Conservation (phyloP, 176 grass and related monocot species). For the Poa annua region DNA sequence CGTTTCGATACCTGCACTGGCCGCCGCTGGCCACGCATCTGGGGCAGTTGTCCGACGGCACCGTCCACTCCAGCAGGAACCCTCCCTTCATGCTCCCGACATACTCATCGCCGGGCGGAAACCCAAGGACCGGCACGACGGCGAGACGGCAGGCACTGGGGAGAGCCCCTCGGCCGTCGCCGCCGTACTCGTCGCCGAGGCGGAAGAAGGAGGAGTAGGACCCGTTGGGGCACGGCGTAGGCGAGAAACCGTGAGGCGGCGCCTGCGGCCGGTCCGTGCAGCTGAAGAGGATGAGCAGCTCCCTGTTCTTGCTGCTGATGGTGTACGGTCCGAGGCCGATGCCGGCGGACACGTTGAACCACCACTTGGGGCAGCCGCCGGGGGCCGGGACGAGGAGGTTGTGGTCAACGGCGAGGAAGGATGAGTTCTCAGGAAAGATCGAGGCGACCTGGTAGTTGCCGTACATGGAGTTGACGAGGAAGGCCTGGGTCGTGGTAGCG, state of each 20-base stretch:
- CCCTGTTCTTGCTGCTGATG: constrained; percentile 1
- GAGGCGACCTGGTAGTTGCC: background rate
- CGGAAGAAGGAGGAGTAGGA: background rate
- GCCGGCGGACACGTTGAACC: background rate
- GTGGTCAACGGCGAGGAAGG: constrained; percentile 23
- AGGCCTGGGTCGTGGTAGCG: background rate
- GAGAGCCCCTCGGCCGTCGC: no score
- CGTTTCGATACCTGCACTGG: background rate
- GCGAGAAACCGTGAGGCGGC: background rate
- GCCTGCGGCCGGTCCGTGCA: background rate
- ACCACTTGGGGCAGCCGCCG: constrained; percentile 32
- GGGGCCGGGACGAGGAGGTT: constrained; percentile 23
- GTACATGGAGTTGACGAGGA: fast-evolving
- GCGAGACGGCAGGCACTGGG: background rate
- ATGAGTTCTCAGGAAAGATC: background rate
- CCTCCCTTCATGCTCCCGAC: constrained; percentile 20
- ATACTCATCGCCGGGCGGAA: background rate
- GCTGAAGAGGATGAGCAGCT: constrained; percentile 19
- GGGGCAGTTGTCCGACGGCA: background rate
- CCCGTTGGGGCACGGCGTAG: fast-evolving
- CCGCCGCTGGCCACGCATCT: constrained; percentile 38
- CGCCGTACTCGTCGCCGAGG: background rate
- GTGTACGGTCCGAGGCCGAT: background rate
- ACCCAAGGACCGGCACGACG: background rate
- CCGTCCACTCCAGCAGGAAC: constrained; percentile 40